Evolutionary conservation across 441 rosid species (phyloP).

Genomic region (Gossypium trilobum): DNA sequence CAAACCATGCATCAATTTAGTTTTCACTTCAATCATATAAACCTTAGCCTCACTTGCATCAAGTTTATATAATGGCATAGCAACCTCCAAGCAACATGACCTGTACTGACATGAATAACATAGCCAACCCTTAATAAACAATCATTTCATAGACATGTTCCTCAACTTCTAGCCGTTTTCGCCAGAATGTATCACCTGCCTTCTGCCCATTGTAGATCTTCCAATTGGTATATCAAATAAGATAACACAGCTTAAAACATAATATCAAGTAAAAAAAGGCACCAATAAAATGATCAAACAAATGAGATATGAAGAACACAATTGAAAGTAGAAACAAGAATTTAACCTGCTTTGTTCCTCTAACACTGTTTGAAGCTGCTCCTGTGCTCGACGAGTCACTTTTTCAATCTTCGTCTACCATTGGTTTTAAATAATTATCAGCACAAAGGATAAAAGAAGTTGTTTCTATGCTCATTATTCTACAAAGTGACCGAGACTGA

Average conservation of each 20-base stretch:
- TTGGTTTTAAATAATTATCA: conserved; percentile 19
- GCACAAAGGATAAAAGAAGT: not conserved
- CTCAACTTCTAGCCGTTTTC: not conserved
- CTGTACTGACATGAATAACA: not conserved
- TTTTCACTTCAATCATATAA: conserved; percentile 1
- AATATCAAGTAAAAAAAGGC: not conserved
- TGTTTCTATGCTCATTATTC: not conserved
- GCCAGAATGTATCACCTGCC: not conserved
- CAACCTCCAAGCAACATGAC: not conserved
- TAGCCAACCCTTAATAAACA: not conserved
- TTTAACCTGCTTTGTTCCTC: conserved; percentile 93
- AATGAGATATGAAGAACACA: conserved; percentile 5
- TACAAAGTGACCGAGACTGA: not conserved
- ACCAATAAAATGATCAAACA: not conserved
- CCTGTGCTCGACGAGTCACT: conserved; percentile 97
- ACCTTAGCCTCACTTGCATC: not conserved
- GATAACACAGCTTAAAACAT: not conserved
- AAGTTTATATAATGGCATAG: not conserved
- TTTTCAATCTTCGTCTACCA: conserved; percentile 79
- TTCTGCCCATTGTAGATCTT: not conserved
- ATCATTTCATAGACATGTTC: not conserved
- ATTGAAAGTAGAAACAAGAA: conserved; percentile 9
- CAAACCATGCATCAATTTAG: not conserved
- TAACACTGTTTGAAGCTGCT: conserved; percentile 86
- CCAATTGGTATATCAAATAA: not conserved